Conservation (phyloP, 805 yeast genomes). For the Clavispora asparagi region DNA sequence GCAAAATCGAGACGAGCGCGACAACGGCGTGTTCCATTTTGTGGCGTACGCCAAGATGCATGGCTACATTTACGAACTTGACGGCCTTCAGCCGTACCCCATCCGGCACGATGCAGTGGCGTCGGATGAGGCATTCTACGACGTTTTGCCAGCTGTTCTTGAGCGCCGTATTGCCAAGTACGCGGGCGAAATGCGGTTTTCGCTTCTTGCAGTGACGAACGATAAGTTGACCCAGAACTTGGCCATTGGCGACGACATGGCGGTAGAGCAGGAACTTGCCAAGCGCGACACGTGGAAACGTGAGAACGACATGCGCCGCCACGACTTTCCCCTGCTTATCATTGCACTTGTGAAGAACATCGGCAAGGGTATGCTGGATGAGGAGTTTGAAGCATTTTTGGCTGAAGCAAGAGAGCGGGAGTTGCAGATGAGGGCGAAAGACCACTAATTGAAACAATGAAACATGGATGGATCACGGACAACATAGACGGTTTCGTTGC, state of each 20-base stretch:
- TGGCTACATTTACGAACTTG: slow-evolving; percentile 52
- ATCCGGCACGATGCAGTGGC: slow-evolving; percentile 43
- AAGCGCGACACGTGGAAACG: slow-evolving; percentile 49
- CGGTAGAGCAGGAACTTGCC: slow-evolving; percentile 33
- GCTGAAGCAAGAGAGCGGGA: slow-evolving; percentile 15
- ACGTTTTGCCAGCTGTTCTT: slow-evolving; percentile 41
- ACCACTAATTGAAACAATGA: no score
- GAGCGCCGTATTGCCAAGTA: slow-evolving; percentile 43
- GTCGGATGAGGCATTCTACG: slow-evolving; percentile 36
- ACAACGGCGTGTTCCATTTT: slow-evolving; percentile 57
- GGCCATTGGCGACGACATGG: slow-evolving; percentile 36
- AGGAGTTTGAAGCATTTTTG: slow-evolving; percentile 32
- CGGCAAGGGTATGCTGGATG: slow-evolving; percentile 28
- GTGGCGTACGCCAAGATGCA: slow-evolving; percentile 46
- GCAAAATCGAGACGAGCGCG: slow-evolving; percentile 26
- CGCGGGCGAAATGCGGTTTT: slow-evolving; percentile 49
- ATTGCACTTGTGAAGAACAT: slow-evolving; percentile 41
- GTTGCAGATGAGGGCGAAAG: neutral
- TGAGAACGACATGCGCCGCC: slow-evolving; percentile 51
- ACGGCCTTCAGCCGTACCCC: slow-evolving; percentile 55
- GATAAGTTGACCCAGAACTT: slow-evolving; percentile 40
- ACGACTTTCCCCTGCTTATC: slow-evolving; percentile 49
- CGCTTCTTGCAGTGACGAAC: slow-evolving; percentile 48
- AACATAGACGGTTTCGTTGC: no score
- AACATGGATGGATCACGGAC: no score